Percentiles rank a stretch among this genome's conserved stretches.
phyloP scores from a whole-genome alignment of 2,329 filamentous ascomycete genomes.

The Calonectria naviculata region DNA sequence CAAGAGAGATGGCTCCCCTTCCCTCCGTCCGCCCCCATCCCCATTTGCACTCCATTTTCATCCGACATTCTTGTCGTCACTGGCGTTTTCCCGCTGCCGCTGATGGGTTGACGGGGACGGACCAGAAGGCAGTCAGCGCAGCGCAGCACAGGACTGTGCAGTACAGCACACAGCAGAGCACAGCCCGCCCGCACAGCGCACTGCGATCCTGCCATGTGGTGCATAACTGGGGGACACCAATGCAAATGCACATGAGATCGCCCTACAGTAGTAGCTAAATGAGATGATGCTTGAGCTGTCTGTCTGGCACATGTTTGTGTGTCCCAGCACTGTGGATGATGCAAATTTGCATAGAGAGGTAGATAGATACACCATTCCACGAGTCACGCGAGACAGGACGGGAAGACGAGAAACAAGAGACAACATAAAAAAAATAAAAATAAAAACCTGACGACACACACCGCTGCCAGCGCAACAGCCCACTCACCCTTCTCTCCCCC shows the following conservation, averaged over 20 bases:
- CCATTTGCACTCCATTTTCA: background rate
- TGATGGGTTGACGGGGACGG: background rate
- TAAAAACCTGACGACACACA: background rate
- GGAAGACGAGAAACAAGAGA: background rate
- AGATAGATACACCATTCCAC: background rate
- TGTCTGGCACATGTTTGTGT: background rate
- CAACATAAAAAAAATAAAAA: background rate
- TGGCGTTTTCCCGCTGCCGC: constrained; percentile 1
- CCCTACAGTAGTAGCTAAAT: constrained; percentile 3
- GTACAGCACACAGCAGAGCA: background rate
- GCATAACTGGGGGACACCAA: constrained; percentile 15
- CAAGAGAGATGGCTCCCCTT: constrained; percentile 5
- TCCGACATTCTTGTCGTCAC: constrained; percentile 1
- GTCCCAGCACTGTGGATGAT: background rate
- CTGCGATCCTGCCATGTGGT: background rate
- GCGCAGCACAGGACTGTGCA: background rate
- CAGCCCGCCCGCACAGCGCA: background rate
- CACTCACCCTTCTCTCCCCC: background rate
- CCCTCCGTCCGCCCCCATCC: background rate
- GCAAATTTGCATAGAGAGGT: background rate
- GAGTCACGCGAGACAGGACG: background rate
- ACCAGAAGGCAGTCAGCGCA: background rate
- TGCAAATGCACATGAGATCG: constrained; percentile 21
- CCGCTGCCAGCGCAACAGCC: background rate
- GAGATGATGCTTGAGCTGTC: background rate